Conservation (phyloP, 1,284 basidiomycete species). For the Malassezia obtusa region DNA sequence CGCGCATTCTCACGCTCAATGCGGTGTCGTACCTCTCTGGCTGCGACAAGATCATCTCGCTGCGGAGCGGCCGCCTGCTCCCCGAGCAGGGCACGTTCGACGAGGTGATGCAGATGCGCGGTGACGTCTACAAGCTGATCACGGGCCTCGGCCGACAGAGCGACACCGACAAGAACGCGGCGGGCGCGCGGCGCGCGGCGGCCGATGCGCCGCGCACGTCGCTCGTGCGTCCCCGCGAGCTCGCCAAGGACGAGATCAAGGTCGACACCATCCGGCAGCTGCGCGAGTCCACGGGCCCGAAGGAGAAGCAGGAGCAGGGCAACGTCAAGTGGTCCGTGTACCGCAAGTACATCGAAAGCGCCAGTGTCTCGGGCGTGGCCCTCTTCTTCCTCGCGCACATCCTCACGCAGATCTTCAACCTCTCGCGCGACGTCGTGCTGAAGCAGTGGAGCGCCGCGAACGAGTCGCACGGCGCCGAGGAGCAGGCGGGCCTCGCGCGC, state of each 20-base stretch:
- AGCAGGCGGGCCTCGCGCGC: slow-evolving; percentile 16
- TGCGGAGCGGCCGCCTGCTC: slow-evolving; percentile 54
- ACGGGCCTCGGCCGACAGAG: slow-evolving; percentile 52
- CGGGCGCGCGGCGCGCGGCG: slow-evolving; percentile 11
- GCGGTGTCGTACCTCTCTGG: slow-evolving; percentile 72
- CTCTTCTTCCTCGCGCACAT: slow-evolving; percentile 35
- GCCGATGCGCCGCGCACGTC: slow-evolving; percentile 21
- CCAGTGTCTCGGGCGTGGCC: slow-evolving; percentile 26
- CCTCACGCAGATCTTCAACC: slow-evolving; percentile 33
- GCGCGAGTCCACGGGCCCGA: slow-evolving; percentile 34
- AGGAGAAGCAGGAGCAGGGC: slow-evolving; percentile 39
- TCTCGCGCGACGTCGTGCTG: slow-evolving; percentile 41
- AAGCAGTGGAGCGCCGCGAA: slow-evolving; percentile 45
- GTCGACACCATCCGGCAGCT: slow-evolving; percentile 39
- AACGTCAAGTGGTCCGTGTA: slow-evolving; percentile 41
- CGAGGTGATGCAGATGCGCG: slow-evolving; percentile 55
- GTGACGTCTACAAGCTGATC: slow-evolving; percentile 71
- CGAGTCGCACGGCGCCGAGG: slow-evolving; percentile 18
- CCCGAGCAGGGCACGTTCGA: slow-evolving; percentile 63
- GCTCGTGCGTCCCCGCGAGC: slow-evolving; percentile 22
- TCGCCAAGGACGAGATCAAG: slow-evolving; percentile 35
- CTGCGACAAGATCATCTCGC: slow-evolving; percentile 68
- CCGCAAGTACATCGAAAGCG: slow-evolving; percentile 35
- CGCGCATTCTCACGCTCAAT: slow-evolving; percentile 79
- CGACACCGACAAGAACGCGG: slow-evolving; percentile 28